Evolutionary conservation across 495 filamentous ascomycete species (phyloP), one percentile per base, ranked within the genome.

Genomic region (Coniosporium apollinis): DNA sequence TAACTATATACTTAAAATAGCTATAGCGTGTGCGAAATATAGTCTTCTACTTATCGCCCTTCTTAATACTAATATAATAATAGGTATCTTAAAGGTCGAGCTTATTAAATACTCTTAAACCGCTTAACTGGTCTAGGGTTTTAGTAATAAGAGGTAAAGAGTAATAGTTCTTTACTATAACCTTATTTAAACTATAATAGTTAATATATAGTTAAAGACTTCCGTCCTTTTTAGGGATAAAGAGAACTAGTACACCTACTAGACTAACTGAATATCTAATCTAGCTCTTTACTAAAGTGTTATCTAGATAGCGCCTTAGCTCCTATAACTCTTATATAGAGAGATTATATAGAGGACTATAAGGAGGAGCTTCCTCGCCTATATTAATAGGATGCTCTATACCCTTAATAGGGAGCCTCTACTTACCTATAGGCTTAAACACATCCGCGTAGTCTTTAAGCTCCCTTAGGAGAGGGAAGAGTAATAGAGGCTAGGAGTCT

Each of bases 111-210:
- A 10, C 5, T 17, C 34, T 40, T 4, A 22, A 22, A 13, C 31
- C 18, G 16, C 4, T 28, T 25, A 50, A 11, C 4, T 22, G n/a
- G 17, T 49, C 33, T 18, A 44, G 28, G 5, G 22, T 7, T 28
- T 49, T 36, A 2, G 11, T 28, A 19, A 50, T 38, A 20, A 44
- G 20, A 3, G 33, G 46, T 8, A 50, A 21, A 4, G 41, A 22
- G 28, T 41, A 49, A 3, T 33, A 6, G 34, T 50, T 42, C 34
- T 45, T 48, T 16, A 36, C 33, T 20, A 33, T 49, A 31, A 49
- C 28, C 11, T 29, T 30, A 28, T 49, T 49, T 6, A 49, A 21
- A 8, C 15, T 21, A 8, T 33, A 19, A 28, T 49, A 49, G 32
- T 49, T 34, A 15, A 49, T 31, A 30, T 32, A 49, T 3, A 49